phyloP scores from a whole-genome alignment of 192 early-diverging fungal species.

The Diversispora epigaea region DNA sequence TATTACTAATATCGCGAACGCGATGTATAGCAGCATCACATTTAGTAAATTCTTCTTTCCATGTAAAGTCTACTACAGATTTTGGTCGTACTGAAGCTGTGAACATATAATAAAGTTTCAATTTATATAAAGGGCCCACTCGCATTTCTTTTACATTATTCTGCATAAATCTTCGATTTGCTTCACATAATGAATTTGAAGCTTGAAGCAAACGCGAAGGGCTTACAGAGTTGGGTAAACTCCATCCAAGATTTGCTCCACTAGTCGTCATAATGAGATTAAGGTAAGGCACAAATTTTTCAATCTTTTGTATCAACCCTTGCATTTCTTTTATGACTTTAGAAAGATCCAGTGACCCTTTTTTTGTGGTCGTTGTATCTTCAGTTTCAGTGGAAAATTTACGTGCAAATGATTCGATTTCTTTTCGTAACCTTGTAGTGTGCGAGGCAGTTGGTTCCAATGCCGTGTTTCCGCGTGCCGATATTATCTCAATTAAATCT shows the following conservation, averaged over 20 bases:
- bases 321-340: slow-evolving; percentile 29
- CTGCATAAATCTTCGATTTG: slow-evolving; percentile 27
- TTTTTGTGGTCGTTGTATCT: not conserved
- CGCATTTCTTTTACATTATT: not conserved
- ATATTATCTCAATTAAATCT: slow-evolving; percentile 63
- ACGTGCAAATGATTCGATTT: slow-evolving; percentile 51
- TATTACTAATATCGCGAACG: slow-evolving; percentile 8
- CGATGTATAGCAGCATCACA: slow-evolving; percentile 45
- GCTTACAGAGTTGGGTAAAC: slow-evolving; percentile 48
- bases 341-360: slow-evolving; percentile 11
- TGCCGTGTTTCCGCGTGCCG: slow-evolving; percentile 61
- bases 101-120: slow-evolving; percentile 71
- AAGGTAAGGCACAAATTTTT: slow-evolving; percentile 42
- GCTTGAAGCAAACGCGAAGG: slow-evolving; percentile 63
- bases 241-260: slow-evolving; percentile 34
- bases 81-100: slow-evolving; percentile 60
- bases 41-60: slow-evolving; percentile 78
- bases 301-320: slow-evolving; percentile 30
- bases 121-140: slow-evolving; percentile 46
- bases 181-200: slow-evolving; percentile 40
- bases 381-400: slow-evolving; percentile 36
- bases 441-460: slow-evolving; percentile 57
- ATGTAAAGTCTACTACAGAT: slow-evolving; percentile 63
- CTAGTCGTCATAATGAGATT: slow-evolving; percentile 39
- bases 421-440: slow-evolving; percentile 50